Percentiles rank a stretch among this genome's conserved stretches.
Conservation (phyloP, 1,284 basidiomycete species). For the Rhodotorula sp. region DNA sequence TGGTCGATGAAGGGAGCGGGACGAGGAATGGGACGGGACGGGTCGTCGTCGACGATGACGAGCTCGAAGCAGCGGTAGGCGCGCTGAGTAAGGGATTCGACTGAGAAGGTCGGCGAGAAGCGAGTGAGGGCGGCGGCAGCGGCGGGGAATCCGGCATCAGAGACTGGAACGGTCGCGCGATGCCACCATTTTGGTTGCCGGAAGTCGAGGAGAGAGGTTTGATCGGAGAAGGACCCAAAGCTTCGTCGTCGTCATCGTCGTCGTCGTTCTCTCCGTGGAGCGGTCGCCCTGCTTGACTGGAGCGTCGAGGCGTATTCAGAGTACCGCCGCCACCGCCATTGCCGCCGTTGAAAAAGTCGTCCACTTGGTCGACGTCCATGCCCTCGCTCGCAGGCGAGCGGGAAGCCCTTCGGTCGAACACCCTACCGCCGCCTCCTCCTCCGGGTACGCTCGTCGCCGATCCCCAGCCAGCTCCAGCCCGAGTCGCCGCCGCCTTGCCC, state of each 20-base stretch:
- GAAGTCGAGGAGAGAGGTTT: conserved; percentile 14
- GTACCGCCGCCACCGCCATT: not conserved
- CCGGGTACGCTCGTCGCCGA: not conserved
- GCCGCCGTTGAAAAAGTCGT: conserved; percentile 15
- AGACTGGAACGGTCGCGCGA: conserved; percentile 16
- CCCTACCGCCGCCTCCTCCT: not conserved
- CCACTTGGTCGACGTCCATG: conserved; percentile 26
- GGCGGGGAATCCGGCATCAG: conserved; percentile 10
- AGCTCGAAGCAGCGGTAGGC: not conserved
- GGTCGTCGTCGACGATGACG: conserved; percentile 2
- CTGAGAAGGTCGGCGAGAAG: not conserved
- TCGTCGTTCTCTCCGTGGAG: not conserved
- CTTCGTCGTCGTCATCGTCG: conserved; percentile 17
- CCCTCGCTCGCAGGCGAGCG: not conserved
- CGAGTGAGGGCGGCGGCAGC: not conserved
- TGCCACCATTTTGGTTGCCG: not conserved
- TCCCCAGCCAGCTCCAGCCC: conserved; percentile 16
- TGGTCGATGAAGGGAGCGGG: not conserved
- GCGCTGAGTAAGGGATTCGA: not conserved
- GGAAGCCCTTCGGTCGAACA: not conserved
- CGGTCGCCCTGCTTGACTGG: not conserved
- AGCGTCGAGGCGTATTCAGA: too few relatives aligned
- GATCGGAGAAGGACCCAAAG: conserved; percentile 32
- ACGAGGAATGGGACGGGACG: conserved; percentile 1
- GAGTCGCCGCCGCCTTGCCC: not conserved